Base-by-base conservation (phyloP, 1,284 basidiomycete genomes). In the Mycena citricolor region DNA sequence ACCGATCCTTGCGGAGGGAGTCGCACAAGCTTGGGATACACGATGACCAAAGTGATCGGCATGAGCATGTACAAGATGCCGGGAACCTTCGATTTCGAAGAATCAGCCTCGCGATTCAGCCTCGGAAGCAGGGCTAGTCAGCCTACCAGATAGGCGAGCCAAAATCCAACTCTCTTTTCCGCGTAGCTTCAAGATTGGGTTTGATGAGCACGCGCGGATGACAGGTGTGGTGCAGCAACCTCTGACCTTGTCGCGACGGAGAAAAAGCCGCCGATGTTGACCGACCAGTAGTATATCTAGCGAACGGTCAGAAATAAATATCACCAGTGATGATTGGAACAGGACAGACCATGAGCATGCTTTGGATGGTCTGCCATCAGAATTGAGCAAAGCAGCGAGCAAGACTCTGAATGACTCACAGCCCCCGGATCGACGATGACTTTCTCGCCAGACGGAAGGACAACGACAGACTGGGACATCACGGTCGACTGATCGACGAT, bases 1-100 rank as follows among this genome's bases (percentile, higher is more conserved):
- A 74, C 68, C n/a, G 71, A 73, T 10, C 75, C 73, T n/a, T 63
- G 53, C 8, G 74, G 74, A 14, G 73, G 70, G 5, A 63, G 56
- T 42, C 66, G 65, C 42, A 67, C 59, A 54, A 76, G 72, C 31
- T 58, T 56, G 32, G 68, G 69, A 39, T 61, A 57, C 2, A 68
- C 70, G 32, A 70, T 50, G 32, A 57, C 56, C 35, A 77, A 61
- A 25, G 73, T 64, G 49, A 71, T 53, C 8, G 74, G 67, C 52
- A 60, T 59, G 16, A 61, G 39, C 28, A 59, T 41, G 51, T 62
- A 65, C 19, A 65, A 37, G 26, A 61, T 51, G 1, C 61, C 55
- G 2, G 63, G 63, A 20, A 62, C 23, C 47, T 42, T n/a, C n/a
- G n/a, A n/a, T n/a, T n/a, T n/a, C 42, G 3, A 14, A 16, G 28